Conservation (phyloP, 768 basidiomycete genomes). For the Mycena vulgaris region DNA sequence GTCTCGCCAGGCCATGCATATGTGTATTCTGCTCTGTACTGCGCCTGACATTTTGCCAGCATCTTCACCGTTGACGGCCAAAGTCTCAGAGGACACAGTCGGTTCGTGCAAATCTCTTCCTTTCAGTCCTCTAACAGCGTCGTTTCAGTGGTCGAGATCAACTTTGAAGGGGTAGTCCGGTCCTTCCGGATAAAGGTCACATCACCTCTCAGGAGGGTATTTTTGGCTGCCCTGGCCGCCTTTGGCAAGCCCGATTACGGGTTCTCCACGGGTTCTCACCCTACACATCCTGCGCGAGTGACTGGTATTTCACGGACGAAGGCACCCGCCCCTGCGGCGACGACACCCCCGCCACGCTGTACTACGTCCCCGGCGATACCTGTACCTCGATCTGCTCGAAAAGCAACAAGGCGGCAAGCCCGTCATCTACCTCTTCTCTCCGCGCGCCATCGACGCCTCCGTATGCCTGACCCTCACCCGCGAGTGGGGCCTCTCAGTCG, state of each 20-base stretch:
- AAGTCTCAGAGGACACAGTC: no score
- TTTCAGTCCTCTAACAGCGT: neutral
- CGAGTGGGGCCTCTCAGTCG: conserved; percentile 52
- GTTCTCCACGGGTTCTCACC: no score
- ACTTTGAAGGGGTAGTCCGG: neutral
- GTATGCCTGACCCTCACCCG: conserved; percentile 50
- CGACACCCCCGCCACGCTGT: neutral
- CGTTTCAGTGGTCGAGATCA: no score
- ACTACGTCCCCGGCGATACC: neutral
- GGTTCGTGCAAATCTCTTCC: neutral
- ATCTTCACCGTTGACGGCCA: no score
- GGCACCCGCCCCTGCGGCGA: neutral
- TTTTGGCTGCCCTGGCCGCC: no score
- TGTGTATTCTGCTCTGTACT: neutral
- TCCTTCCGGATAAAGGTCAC: neutral
- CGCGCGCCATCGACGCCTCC: conserved; percentile 43
- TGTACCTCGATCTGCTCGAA: neutral
- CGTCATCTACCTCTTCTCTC: conserved; percentile 54
- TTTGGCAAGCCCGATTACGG: neutral
- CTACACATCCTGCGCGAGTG: no score
- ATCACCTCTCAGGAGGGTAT: neutral
- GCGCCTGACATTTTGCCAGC: no score
- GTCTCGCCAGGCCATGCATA: no score
- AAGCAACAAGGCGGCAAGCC: conserved; percentile 44
- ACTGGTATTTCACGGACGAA: neutral